Percentiles rank a stretch among this genome's conserved stretches.
phyloP scores from a whole-genome alignment of 345 rosid species.

The Dimocarpus longan region DNA sequence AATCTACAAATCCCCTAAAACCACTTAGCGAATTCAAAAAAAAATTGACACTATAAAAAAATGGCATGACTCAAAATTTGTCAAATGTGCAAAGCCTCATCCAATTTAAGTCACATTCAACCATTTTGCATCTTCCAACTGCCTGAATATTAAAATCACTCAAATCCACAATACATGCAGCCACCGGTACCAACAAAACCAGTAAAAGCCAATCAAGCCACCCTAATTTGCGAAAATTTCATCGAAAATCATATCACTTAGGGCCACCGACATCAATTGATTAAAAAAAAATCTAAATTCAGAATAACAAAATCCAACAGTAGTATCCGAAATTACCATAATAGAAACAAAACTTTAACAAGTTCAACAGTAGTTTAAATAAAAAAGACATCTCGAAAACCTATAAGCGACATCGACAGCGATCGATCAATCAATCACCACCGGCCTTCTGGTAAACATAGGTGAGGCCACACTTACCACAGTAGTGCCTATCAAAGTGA shows the following conservation, averaged over 20 bases:
- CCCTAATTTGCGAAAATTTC: not conserved
- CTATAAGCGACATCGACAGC: not conserved
- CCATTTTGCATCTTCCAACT: too few species aligned
- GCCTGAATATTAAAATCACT: not conserved
- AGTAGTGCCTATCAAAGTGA: constrained; percentile 71
- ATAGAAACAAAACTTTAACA: not conserved
- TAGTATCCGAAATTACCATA: not conserved
- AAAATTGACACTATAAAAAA: too few species aligned
- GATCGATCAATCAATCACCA: constrained; percentile 33
- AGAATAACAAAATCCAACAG: not conserved
- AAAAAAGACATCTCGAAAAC: not conserved
- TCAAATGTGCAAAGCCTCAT: not conserved
- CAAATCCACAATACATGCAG: not conserved
- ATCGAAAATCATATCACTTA: not conserved
- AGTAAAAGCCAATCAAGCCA: not conserved
- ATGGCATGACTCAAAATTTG: not conserved
- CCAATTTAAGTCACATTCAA: too few species aligned
- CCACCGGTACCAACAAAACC: too few species aligned
- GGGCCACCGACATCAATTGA: not conserved
- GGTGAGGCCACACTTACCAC: constrained; percentile 77
- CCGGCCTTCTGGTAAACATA: constrained; percentile 74
- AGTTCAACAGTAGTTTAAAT: constrained; percentile 11
- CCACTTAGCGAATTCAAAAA: too few species aligned
- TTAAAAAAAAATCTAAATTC: not conserved
- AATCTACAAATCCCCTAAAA: too few species aligned